Evolutionary conservation across 768 basidiomycete species (phyloP).

Genomic region (Leccinellum rugosiceps): DNA sequence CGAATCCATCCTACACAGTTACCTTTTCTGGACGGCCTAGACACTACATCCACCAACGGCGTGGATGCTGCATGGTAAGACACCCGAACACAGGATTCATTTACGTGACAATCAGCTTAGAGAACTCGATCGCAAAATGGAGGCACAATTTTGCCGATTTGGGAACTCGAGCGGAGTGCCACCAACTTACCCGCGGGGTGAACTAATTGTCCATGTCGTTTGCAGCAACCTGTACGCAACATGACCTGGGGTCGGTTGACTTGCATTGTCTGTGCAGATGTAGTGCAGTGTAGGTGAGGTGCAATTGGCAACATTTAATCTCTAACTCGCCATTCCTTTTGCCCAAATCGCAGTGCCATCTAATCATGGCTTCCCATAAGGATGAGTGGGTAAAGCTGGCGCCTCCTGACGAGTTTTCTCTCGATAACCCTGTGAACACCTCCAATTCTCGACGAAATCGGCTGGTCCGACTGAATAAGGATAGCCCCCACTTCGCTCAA

Average conservation of each 20-base stretch:
- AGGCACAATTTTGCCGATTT: constrained; percentile 12
- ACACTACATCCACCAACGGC: constrained; percentile 6
- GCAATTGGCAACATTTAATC: constrained; percentile 21
- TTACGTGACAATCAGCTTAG: constrained; percentile 1
- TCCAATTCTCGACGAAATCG: constrained; percentile 39
- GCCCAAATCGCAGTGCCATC: constrained; percentile 2
- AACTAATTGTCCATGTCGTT: constrained; percentile 22
- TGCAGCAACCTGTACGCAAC: constrained; percentile 8
- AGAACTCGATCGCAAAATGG: constrained; percentile 2
- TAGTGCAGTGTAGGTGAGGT: constrained; percentile 25
- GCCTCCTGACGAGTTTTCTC: constrained; percentile 32
- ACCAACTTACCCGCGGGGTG: constrained; percentile 13
- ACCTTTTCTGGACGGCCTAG: constrained; percentile 24
- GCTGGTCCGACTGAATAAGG: constrained; percentile 38
- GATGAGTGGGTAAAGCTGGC: constrained; percentile 29
- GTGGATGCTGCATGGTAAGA: constrained; percentile 22
- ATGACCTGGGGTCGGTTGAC: constrained; percentile 2
- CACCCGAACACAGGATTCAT: constrained; percentile 14
- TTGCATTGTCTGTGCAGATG: constrained; percentile 12
- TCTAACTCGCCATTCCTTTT: not conserved
- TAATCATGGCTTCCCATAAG: constrained; percentile 19
- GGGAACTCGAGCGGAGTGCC: not conserved
- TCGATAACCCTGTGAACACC: constrained; percentile 42
- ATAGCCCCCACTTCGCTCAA: constrained; percentile 35
- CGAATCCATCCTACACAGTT: constrained; percentile 21